Conservation (phyloP, 73 alveolate species). For the Uronychia binucleata region DNA sequence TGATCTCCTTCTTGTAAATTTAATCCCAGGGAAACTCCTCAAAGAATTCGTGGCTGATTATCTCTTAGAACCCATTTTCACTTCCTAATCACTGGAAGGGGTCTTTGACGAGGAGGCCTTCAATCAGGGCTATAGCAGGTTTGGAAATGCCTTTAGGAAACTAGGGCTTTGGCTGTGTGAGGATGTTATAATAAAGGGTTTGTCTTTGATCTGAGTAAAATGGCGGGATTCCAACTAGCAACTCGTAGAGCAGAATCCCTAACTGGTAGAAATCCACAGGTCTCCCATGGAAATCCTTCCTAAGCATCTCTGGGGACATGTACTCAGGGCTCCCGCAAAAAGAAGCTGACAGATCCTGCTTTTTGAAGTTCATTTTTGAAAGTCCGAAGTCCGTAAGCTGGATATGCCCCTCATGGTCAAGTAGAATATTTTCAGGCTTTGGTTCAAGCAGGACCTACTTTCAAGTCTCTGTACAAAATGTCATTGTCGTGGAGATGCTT, state of each 20-base stretch:
- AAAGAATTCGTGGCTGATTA: conserved; percentile 56
- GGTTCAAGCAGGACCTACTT: conserved; percentile 62
- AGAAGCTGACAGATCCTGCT: conserved; percentile 54
- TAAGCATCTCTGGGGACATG: conserved; percentile 82
- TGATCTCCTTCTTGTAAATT: conserved; percentile 36
- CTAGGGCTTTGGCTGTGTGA: conserved; percentile 32
- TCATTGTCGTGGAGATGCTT: conserved; percentile 73
- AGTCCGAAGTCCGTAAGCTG: conserved; percentile 89
- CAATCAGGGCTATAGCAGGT: conserved; percentile 64
- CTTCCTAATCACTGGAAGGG: conserved; percentile 86
- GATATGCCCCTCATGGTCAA: conserved; percentile 79
- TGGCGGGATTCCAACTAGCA: conserved; percentile 83
- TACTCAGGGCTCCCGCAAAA: conserved; percentile 88
- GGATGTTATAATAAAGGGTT: conserved; percentile 46
- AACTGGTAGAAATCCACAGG: conserved; percentile 77
- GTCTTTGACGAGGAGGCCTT: conserved; percentile 74
- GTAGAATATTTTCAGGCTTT: conserved; percentile 87
- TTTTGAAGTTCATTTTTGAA: conserved; percentile 43
- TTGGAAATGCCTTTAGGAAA: conserved; percentile 37
- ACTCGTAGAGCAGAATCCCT: conserved; percentile 82
- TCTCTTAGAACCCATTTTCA: conserved; percentile 25
- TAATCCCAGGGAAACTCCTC: conserved; percentile 62
- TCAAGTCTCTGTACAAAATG: conserved; percentile 81
- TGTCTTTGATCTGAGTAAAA: conserved; percentile 68
- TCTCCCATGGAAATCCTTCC: conserved; percentile 54